Evolutionary conservation across 1,139 yeast species (phyloP), one percentile per base, ranked within the genome.

Genomic region (Yamadazyma dushanensis): DNA sequence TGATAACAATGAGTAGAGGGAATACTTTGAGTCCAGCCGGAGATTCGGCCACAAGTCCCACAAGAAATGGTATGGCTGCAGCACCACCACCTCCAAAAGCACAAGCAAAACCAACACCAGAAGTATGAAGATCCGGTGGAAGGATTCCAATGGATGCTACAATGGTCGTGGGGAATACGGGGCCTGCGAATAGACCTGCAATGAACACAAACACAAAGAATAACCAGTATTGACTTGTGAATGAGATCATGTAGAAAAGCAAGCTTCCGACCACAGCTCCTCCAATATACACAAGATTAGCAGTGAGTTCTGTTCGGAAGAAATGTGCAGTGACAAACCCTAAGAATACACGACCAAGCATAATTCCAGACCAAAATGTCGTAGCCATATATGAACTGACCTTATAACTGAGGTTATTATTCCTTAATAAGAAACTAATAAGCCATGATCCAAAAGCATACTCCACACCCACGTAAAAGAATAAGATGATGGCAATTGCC

Each of bases 81-180:
- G 84, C 87, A 2, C 94, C 95, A 9, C 83, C 80, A 4, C 74
- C 73, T 4, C 94, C 94, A 43, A 86, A 59, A 0, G 95, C 89
- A 36, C 90, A 80, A 16, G 83, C 77, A 36, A 85, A 70, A 1
- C 95, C 94, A 5, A 87, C 71, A 0, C 89, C 92, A 7, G 78
- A 63, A 8, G 85, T 76, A 40, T 85, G 88, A 38, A 72, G 61
- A 32, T 70, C 70, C 17, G 65, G 60, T 0, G 95, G 95, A 29
- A 87, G 57, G 2, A 79, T 63, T 34, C 79, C 77, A 34, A 84
- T 59, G 4, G 88, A 70, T 5, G 84, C 72, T 9, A 84, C 76
- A 37, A 84, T 78, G 0, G 85, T 77, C 8, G 92, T 80, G 1
- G 95, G 92, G 59, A 83, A 87, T 5, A 85, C 65, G 1, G 96